A percentile compares a stretch with the other conserved stretches of the same genome.
phyloP scores from a whole-genome alignment of 1,139 yeast species.

The Suhomyces bolitotheri region DNA sequence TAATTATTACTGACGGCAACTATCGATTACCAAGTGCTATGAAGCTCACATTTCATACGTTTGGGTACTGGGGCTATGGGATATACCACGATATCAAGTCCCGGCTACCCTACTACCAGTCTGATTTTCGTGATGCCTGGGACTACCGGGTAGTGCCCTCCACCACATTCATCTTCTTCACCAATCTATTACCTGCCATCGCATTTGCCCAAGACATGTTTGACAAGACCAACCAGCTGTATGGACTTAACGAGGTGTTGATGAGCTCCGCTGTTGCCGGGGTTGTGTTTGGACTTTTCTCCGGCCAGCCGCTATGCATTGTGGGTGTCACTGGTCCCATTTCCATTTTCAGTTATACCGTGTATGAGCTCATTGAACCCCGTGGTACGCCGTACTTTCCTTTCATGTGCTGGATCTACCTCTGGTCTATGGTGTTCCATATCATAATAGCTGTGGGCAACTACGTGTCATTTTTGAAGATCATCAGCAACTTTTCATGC shows the following conservation, averaged over 20 bases:
- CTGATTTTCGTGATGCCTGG: slow-evolving; percentile 82
- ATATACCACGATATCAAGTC: slow-evolving; percentile 54
- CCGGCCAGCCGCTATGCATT: slow-evolving; percentile 90
- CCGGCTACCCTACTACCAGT: slow-evolving; percentile 64
- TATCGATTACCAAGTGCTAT: neutral
- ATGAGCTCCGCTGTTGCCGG: slow-evolving; percentile 88
- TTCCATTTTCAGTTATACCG: slow-evolving; percentile 86
- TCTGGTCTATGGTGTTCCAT: slow-evolving; percentile 90
- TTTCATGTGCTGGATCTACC: slow-evolving; percentile 93
- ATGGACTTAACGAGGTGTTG: slow-evolving; percentile 89
- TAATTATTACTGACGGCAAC: neutral
- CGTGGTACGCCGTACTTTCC: slow-evolving; percentile 74
- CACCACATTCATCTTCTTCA: slow-evolving; percentile 78
- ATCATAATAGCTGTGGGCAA: slow-evolving; percentile 69
- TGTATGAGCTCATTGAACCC: slow-evolving; percentile 73
- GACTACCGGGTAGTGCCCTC: slow-evolving; percentile 90
- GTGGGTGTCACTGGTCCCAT: slow-evolving; percentile 99
- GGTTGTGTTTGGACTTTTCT: slow-evolving; percentile 76
- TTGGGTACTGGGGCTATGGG: slow-evolving; percentile 50
- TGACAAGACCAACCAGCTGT: slow-evolving; percentile 79
- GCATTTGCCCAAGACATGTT: slow-evolving; percentile 98
- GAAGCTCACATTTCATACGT: slow-evolving; percentile 7
- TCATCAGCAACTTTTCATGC: slow-evolving; percentile 82
- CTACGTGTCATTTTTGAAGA: slow-evolving; percentile 65
- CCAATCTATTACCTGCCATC: slow-evolving; percentile 87